phyloP scores from a whole-genome alignment of 768 basidiomycete genomes.

The Cyclocybe cylindracea region DNA sequence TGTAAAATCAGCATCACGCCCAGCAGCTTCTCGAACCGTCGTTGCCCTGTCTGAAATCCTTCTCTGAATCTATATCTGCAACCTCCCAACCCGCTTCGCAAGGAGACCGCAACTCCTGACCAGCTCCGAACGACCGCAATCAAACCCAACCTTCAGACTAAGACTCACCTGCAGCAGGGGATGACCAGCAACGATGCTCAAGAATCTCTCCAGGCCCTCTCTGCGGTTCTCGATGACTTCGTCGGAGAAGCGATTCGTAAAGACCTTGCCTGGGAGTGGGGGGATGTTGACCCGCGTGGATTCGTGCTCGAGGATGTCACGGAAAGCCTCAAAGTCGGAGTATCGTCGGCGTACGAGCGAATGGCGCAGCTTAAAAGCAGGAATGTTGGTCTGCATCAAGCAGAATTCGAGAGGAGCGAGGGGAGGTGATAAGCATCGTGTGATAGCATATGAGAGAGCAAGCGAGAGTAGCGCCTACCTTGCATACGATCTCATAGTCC shows the following conservation, averaged over 20 bases:
- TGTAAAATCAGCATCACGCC: constrained; percentile 5
- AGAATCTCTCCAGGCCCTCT: constrained; percentile 95
- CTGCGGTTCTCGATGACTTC: constrained; percentile 88
- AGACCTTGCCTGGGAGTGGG: constrained; percentile 95
- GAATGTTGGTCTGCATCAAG: constrained; percentile 86
- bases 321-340: constrained; percentile 91
- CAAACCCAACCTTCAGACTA: not conserved
- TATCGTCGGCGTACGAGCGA: constrained; percentile 86
- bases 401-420: not conserved
- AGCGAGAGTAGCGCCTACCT: constrained; percentile 50
- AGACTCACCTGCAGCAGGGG: constrained; percentile 87
- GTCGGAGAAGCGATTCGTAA: constrained; percentile 96
- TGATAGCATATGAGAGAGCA: not conserved
- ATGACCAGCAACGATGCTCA: constrained; percentile 97
- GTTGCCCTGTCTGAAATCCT: not conserved
- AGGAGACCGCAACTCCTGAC: not conserved
- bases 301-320: constrained; percentile 96
- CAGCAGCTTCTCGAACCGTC: not conserved
- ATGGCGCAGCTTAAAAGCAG: constrained; percentile 91
- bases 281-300: constrained; percentile 98
- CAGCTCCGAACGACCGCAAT: not conserved
- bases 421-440: not conserved
- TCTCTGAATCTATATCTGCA: not conserved
- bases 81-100: not conserved
- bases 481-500: constrained; percentile 96